Base-by-base conservation (phyloP, 2,329 filamentous ascomycete species). In the Sporothrix inflata region DNA sequence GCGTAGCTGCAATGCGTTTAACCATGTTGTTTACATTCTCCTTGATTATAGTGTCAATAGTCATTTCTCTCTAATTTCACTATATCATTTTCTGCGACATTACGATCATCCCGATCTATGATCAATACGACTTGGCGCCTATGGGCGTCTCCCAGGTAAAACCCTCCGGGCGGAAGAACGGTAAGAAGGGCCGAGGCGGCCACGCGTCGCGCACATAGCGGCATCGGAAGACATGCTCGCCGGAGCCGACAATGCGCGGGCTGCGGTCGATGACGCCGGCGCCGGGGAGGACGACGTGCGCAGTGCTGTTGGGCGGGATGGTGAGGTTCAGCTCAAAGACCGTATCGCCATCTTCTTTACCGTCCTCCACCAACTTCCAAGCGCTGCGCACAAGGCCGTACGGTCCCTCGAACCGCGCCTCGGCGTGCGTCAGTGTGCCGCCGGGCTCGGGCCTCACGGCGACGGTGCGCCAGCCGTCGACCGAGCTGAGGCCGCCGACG, bases 1-100 rank as follows among this genome's bases (percentile, higher is more conserved):
- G 60, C 60, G 21, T 65, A 65, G n/a, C 38, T 65, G 60, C 38
- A 65, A 45, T 65, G 60, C 60, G 38, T 27, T 42, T 65, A 65
- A 65, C 57, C 19, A 24, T 12, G 34, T 63, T 63, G 34, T 63
- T 63, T 63, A 63, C 57, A 21, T 40, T 42, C 34, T 42, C 38
- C 57, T 21, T 42, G 7, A 42, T 24, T 40, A 21, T 21, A 61
- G 57, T 61, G 34, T 21, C 42, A 21, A 42, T 63, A 42, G n/a
- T 24, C 34, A 21, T 40, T 42, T 12, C 6, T n/a, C 34, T 21
- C 57, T 42, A 63, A 34, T 24, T 63, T 24, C 57, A 63, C 57
- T 42, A 24, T 14, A 63, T 61, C 9, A 21, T 42, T 3, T 21
- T 40, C 34, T n/a, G 7, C 21, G 53, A 63, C 38, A 42, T 63